Base-by-base conservation (phyloP, 2,329 filamentous ascomycete species). In the Hymenoscyphus albidus region DNA sequence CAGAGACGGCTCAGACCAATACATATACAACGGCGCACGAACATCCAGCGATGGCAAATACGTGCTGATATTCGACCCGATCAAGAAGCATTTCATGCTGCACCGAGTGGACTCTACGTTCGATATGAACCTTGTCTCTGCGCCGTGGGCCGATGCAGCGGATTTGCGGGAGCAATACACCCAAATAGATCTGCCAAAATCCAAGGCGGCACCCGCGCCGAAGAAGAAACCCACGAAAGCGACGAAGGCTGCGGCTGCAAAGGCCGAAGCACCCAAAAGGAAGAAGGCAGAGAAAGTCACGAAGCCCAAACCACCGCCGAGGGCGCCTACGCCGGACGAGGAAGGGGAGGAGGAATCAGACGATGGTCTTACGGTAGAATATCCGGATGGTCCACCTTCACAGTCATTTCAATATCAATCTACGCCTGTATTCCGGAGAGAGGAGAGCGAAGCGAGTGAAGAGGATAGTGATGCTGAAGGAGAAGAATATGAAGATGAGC, bases 71-170 rank as follows among this genome's bases (percentile, higher is more conserved):
- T 95, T 94, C 74, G 91, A 96, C 76, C 82, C 88, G 9, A 80
- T 82, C 18, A 87, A 86, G 61, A 87, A 94, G 73, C 88, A 84
- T 63, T 95, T 95, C 70, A 87, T 95, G 35, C 83, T 97, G 62
- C 92, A 97, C 78, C 87, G 87, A 61, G 81, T 97, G 62, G 86
- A 92, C 74, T 89, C 88, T n/a, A 88, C 88, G 48, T 90, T 96
- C 77, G 88, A 92, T 73, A 93, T 97, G 88, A 97, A 97, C 76
- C 79, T 97, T 62, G 87, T 85, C 61, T 86, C 83, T 63, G 87
- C 87, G 14, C 91, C 89, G 2, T 84, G 82, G 69, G 88, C 89
- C 71, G 85, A 91, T 69, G 77, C 82, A 62, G 83, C 85, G 38
- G 85, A 83, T 71, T 80, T 96, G 51, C 82, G 85, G 58, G 83